A percentile compares a stretch with the other conserved stretches of the same genome.
Evolutionary conservation across 495 filamentous ascomycete species (phyloP).

Genomic region (Aspergillus indologenus): DNA sequence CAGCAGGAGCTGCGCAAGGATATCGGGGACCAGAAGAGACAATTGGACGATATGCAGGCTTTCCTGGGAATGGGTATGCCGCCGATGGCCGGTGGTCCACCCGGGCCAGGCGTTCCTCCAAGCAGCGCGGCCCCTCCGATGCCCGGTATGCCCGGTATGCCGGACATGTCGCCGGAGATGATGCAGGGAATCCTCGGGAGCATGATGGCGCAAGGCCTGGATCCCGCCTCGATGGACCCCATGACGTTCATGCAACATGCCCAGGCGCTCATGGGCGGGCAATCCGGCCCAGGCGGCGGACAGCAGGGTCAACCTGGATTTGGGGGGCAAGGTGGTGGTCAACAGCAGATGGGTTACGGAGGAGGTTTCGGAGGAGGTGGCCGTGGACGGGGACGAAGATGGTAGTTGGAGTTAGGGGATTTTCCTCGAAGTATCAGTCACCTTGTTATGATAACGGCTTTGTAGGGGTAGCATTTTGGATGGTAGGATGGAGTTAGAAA

Average conservation of each 20-base stretch:
- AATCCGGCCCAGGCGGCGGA: constrained; percentile 38
- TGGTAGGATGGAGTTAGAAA: constrained; percentile 1
- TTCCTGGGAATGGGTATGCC: constrained; percentile 76
- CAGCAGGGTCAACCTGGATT: constrained; percentile 42
- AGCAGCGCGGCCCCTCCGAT: constrained; percentile 49
- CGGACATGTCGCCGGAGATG: constrained; percentile 64
- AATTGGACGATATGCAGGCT: constrained; percentile 84
- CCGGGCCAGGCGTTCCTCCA: constrained; percentile 34
- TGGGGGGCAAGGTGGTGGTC: constrained; percentile 43
- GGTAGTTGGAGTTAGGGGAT: constrained; percentile 26
- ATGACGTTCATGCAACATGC: constrained; percentile 54
- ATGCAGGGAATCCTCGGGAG: constrained; percentile 80
- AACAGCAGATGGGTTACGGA: constrained; percentile 50
- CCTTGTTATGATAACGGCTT: constrained; percentile 18
- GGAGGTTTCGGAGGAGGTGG: constrained; percentile 49
- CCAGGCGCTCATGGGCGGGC: constrained; percentile 49
- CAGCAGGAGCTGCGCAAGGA: constrained; percentile 75
- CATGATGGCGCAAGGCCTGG: constrained; percentile 81
- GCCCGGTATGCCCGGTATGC: constrained; percentile 68
- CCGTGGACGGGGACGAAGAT: constrained; percentile 45
- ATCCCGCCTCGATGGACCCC: constrained; percentile 75
- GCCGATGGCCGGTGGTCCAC: constrained; percentile 62
- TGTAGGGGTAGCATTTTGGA: constrained; percentile 8
- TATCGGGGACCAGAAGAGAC: constrained; percentile 72
- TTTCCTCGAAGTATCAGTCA: constrained; percentile 7